Evolutionary conservation across 345 rosid genomes (phyloP).

Genomic region (Dimocarpus longan): DNA sequence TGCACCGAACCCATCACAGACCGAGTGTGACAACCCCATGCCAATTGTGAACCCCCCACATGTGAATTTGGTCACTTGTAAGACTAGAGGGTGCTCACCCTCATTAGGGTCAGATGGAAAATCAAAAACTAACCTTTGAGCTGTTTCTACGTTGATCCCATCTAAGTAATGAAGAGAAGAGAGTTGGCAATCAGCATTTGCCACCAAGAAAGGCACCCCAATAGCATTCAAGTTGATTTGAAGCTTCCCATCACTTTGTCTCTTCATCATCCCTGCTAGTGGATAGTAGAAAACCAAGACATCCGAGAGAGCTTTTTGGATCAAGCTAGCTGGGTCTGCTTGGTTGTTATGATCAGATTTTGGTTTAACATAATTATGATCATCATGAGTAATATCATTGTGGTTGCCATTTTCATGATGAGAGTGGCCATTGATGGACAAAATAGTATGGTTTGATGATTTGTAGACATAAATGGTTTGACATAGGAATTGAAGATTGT

Average conservation of each 20-base stretch:
- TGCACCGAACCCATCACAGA: slow-evolving; percentile 65
- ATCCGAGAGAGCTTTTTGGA: slow-evolving; percentile 55
- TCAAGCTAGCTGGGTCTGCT: slow-evolving; percentile 38
- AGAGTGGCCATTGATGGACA: neutral
- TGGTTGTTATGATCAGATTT: neutral
- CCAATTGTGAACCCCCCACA: slow-evolving; percentile 66
- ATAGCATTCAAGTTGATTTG: slow-evolving; percentile 38
- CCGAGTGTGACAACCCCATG: slow-evolving; percentile 57
- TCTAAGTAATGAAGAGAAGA: slow-evolving; percentile 48
- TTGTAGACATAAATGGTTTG: slow-evolving; percentile 52
- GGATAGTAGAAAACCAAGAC: slow-evolving; percentile 57
- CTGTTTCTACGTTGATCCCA: slow-evolving; percentile 35
- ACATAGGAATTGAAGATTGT: slow-evolving; percentile 40
- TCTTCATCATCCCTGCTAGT: slow-evolving; percentile 59
- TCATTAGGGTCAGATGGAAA: slow-evolving; percentile 25
- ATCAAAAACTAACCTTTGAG: slow-evolving; percentile 37
- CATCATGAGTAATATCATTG: neutral
- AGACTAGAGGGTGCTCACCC: slow-evolving; percentile 38
- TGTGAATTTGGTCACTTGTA: slow-evolving; percentile 53
- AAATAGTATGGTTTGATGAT: neutral
- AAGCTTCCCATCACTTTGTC: slow-evolving; percentile 38
- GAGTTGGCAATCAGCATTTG: slow-evolving; percentile 40
- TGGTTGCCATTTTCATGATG: neutral
- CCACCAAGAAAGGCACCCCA: slow-evolving; percentile 60
- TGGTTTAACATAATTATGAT: neutral